Evolutionary conservation across 139 green algal genomes (phyloP).

Genomic region (Chlorella vulgaris): DNA sequence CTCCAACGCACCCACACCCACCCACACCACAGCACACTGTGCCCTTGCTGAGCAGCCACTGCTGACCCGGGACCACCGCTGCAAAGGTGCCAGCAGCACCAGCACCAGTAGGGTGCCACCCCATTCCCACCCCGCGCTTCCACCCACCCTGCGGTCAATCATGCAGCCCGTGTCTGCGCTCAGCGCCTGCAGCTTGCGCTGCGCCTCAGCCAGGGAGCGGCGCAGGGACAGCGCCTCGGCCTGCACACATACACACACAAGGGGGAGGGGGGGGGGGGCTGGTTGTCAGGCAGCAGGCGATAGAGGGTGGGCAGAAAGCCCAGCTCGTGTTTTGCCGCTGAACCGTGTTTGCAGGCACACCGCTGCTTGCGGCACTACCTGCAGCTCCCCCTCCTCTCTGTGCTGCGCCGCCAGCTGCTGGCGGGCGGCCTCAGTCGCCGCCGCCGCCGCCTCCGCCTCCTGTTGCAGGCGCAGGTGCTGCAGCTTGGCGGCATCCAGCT

Average conservation of each 20-base stretch:
- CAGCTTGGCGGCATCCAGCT: conserved; percentile 30
- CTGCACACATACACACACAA: background rate
- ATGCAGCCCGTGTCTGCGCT: conserved; percentile 29
- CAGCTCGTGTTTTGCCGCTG: too few relatives aligned
- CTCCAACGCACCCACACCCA: too few relatives aligned
- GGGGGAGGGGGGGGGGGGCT: background rate
- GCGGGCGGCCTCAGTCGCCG: background rate
- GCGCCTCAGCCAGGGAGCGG: conserved; percentile 17
- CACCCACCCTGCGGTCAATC: too few relatives aligned
- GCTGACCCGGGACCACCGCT: too few relatives aligned
- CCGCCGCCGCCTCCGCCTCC: conserved; percentile 14
- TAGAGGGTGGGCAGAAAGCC: background rate
- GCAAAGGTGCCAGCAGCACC: too few relatives aligned
- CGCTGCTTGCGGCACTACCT: too few relatives aligned
- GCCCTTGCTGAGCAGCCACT: too few relatives aligned
- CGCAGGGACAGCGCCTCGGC: conserved; percentile 22
- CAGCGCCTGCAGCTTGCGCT: conserved; percentile 27
- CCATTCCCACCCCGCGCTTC: too few relatives aligned
- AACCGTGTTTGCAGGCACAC: too few relatives aligned
- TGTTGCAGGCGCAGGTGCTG: conserved; percentile 18
- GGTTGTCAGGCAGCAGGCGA: background rate
- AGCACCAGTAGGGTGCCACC: too few relatives aligned
- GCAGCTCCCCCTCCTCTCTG: conserved; percentile 19
- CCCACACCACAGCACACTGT: too few relatives aligned
- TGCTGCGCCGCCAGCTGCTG: conserved; percentile 11